These are phyloP conservation scores for Thermomucor indicae-seudaticae DNA, from an alignment of 371 early-diverging fungal species.

Conservation along the genomic window DNA sequence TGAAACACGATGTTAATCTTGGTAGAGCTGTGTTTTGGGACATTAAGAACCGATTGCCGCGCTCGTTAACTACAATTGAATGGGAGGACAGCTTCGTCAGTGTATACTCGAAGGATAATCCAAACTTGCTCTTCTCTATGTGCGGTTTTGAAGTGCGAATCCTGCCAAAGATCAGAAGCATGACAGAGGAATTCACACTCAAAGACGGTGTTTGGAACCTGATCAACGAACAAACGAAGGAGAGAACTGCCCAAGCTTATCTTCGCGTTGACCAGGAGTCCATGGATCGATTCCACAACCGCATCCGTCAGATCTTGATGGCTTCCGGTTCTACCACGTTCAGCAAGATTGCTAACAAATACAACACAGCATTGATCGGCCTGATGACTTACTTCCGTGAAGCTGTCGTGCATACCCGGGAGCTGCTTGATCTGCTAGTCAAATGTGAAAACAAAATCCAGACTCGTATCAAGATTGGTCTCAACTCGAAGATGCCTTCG, in stretches of 20 bases:
- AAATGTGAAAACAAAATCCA: constrained; percentile 98
- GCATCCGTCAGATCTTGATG: constrained; percentile 97
- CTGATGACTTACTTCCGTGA: constrained; percentile 98
- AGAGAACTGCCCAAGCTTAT: constrained; percentile 96
- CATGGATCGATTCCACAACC: constrained; percentile 91
- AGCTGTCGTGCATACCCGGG: constrained; percentile 96
- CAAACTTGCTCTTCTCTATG: constrained; percentile 92
- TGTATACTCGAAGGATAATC: constrained; percentile 96
- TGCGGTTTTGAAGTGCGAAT: constrained; percentile 90
- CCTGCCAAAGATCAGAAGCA: constrained; percentile 83
- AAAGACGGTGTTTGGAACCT: constrained; percentile 97
- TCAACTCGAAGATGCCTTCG: constrained; percentile 99
- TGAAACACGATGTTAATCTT: constrained; percentile 94
- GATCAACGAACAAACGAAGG: constrained; percentile 94
- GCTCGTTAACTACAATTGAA: constrained; percentile 95
- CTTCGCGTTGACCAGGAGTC: constrained; percentile 93
- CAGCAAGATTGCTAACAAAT: constrained; percentile 98
- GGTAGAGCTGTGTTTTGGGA: constrained; percentile 96
- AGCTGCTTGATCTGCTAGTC: constrained; percentile 92
- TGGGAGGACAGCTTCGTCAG: constrained; percentile 97
- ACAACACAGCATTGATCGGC: constrained; percentile 92
- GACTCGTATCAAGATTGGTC: constrained; percentile 98
- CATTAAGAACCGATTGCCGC: constrained; percentile 95
- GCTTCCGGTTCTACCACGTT: constrained; percentile 96
- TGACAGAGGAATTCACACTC: constrained; percentile 85